phyloP scores from a whole-genome alignment of 257 asterid genomes.

The Rhazya stricta region DNA sequence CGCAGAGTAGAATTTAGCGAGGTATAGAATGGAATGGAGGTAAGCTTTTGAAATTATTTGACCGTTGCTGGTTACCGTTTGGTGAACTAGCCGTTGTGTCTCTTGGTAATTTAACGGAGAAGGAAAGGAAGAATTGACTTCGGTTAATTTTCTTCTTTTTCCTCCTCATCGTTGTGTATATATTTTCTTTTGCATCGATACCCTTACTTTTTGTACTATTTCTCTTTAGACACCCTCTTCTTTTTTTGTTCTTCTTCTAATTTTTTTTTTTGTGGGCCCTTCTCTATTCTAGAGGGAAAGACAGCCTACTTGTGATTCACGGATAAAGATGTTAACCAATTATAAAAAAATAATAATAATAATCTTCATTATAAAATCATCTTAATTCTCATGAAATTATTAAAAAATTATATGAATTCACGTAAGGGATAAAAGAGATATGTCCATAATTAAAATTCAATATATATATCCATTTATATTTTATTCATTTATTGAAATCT shows the following conservation, averaged over 20 bases:
- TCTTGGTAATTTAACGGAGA: constrained; percentile 6
- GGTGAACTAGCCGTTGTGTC: constrained; percentile 59
- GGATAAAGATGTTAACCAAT: too few species aligned
- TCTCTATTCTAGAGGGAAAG: too few species aligned
- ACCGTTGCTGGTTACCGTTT: constrained; percentile 74
- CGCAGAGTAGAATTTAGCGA: constrained; percentile 36
- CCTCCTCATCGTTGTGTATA: not conserved
- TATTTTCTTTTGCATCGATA: constrained; percentile 3
- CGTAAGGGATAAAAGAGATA: too few species aligned
- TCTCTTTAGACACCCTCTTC: not conserved
- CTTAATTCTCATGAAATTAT: too few species aligned
- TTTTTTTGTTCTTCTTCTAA: too few species aligned
- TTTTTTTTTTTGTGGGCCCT: too few species aligned
- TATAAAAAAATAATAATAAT: too few species aligned
- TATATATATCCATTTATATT: too few species aligned
- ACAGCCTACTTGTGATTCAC: too few species aligned
- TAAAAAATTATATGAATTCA: not conserved
- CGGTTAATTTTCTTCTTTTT: not conserved
- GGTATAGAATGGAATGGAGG: not conserved
- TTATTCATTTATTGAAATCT: too few species aligned
- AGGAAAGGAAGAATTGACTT: not conserved
- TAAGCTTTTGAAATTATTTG: constrained; percentile 29
- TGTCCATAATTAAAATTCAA: too few species aligned
- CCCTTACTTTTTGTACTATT: not conserved
- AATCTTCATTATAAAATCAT: too few species aligned